phyloP scores from a whole-genome alignment of 345 rosid genomes.

The Pseudoturritis turrita region DNA sequence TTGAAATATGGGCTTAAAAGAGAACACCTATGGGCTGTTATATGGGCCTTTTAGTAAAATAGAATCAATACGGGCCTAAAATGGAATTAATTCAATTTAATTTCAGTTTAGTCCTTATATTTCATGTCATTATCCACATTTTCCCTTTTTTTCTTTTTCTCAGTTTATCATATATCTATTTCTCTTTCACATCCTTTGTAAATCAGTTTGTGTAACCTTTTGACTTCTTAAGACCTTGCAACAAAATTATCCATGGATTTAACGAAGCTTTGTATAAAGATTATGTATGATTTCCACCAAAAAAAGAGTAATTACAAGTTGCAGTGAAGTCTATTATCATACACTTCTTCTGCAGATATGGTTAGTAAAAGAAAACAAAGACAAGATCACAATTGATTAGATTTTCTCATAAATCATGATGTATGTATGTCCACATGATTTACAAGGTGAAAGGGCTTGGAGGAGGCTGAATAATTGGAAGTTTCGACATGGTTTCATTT shows the following conservation, averaged over 20 bases:
- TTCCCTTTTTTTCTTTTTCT: neutral
- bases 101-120: neutral
- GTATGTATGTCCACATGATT: conserved; percentile 3
- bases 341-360: neutral
- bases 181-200: neutral
- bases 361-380: neutral
- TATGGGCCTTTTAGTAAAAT: too few species aligned
- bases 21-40: neutral
- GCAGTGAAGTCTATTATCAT: neutral
- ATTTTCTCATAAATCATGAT: neutral
- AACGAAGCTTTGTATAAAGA: neutral
- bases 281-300: neutral
- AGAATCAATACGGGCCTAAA: neutral
- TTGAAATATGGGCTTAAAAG: neutral
- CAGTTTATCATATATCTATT: too few species aligned
- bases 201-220: neutral
- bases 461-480: conserved; percentile 58
- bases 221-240: neutral
- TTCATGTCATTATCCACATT: neutral
- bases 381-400: neutral
- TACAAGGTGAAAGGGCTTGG: conserved; percentile 59
- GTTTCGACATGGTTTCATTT: conserved; percentile 53
- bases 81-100: neutral
- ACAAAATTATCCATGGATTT: neutral
- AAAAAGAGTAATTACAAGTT: conserved; percentile 9